Base-by-base conservation (phyloP, 108 stramenopile species). In the Cylindrotheca closterium region DNA sequence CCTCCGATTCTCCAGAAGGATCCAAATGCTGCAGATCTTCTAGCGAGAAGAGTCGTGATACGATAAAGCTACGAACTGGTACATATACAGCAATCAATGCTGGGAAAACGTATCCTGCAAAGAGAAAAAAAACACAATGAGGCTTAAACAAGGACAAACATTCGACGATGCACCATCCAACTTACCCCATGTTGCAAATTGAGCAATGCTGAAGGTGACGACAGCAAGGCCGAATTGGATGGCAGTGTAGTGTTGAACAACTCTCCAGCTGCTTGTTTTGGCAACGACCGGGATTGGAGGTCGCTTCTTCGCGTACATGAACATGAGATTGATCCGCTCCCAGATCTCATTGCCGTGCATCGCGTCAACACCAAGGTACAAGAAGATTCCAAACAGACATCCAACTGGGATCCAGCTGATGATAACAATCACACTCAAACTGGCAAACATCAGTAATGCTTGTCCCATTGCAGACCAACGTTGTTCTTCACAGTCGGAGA, bases 321-420 rank as follows among this genome's bases (percentile, higher is more conserved):
- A 77, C 61, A 52, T 70, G 23, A 71, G 69, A 26, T 21, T 55
- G 30, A 92, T 80, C 8, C 95, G 82, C 60, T 93, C 91, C 84
- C 79, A 87, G 67, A 96, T 77, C 69, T 93, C 88, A 55, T 92
- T 95, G 23, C 89, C 93, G 54, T 75, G 78, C 56, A 96, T 61
- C 2, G 91, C 84, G 26, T 79, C 75, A 50, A 74, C 73, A 46
- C 95, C 95, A 27, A 96, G 61, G 71, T 89, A 96, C 54, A 96
- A 48, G 67, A 96, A 95, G 27, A 96, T 53, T 23, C 95, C 95
- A 70, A 84, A 91, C 12, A 92, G 60, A 34, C 55, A 54, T 2
- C 77, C 80, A 3, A 66, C 51, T 19, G 80, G 75, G 34, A 82
- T 82, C 80, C 80, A 82, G 19, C 50, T 54, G 4, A 82, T 73